These are phyloP conservation scores for Aspergillus campestris DNA, from an alignment of 495 filamentous ascomycete genomes.

Conservation along the genomic window DNA sequence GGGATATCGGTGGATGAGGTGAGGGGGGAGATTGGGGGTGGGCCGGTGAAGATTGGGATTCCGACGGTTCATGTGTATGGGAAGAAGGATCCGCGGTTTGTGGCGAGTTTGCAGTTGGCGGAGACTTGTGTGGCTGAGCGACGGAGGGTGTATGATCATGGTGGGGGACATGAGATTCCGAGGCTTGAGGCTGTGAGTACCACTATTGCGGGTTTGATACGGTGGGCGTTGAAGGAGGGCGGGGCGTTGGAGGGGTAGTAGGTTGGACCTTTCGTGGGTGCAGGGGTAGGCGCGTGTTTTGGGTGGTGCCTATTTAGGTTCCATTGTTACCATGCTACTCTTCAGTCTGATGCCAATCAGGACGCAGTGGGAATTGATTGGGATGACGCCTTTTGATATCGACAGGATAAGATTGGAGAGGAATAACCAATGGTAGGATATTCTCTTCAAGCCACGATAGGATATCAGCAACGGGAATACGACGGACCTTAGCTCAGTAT, in stretches of 20 bases:
- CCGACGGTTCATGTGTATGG: slow-evolving; percentile 59
- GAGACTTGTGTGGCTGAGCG: slow-evolving; percentile 41
- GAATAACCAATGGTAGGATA: no score
- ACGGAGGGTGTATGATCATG: slow-evolving; percentile 44
- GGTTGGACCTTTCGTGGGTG: no score
- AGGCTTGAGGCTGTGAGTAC: slow-evolving; percentile 23
- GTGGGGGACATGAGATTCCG: slow-evolving; percentile 50
- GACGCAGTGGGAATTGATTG: no score
- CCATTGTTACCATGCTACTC: no score
- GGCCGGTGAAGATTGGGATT: slow-evolving; percentile 40
- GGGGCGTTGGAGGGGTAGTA: background rate
- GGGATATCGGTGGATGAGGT: slow-evolving; percentile 45
- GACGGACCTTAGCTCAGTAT: no score
- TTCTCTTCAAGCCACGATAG: no score
- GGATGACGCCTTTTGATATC: no score
- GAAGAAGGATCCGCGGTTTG: slow-evolving; percentile 47
- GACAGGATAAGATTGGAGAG: no score
- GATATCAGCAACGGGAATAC: no score
- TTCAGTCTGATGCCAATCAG: no score
- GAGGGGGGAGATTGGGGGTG: slow-evolving; percentile 23
- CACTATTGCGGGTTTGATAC: slow-evolving; percentile 30
- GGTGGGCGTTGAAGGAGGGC: slow-evolving; percentile 23
- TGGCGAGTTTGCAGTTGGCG: slow-evolving; percentile 46
- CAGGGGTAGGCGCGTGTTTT: no score
- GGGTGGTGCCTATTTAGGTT: no score